A percentile compares a stretch with the other conserved stretches of the same genome.
Evolutionary conservation across 208 protist genomes (phyloP).

Genomic region (Strigomonas culicis): DNA sequence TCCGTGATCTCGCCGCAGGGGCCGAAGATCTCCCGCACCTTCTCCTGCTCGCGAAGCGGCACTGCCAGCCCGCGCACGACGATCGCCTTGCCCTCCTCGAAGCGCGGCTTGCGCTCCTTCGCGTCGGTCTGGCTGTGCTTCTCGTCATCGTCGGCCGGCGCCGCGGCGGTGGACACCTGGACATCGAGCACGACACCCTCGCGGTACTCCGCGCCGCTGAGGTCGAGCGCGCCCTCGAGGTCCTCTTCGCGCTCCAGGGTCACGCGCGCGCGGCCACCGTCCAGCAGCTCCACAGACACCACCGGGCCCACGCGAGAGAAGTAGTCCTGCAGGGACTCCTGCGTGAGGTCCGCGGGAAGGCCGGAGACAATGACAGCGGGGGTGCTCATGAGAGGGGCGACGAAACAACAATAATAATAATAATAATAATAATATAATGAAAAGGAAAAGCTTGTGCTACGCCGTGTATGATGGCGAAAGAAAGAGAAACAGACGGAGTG

Average conservation of each 20-base stretch:
- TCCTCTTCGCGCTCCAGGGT: slow-evolving; percentile 33
- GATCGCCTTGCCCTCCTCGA: not conserved
- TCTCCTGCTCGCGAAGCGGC: slow-evolving; percentile 17
- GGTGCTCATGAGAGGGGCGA: not conserved
- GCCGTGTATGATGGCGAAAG: not conserved
- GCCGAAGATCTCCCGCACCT: slow-evolving; percentile 31
- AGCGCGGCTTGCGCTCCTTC: not conserved
- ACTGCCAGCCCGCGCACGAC: slow-evolving; percentile 31
- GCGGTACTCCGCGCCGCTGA: slow-evolving; percentile 29
- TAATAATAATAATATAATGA: not conserved
- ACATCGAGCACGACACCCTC: slow-evolving; percentile 27
- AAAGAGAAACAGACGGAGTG: no score
- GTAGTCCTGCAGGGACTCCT: slow-evolving; percentile 61
- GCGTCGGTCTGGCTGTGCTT: not conserved
- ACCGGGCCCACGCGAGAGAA: slow-evolving; percentile 63
- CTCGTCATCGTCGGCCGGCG: slow-evolving; percentile 1
- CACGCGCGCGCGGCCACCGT: slow-evolving; percentile 18
- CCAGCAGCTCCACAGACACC: slow-evolving; percentile 30
- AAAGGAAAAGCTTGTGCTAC: not conserved
- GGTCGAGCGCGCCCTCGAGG: slow-evolving; percentile 29
- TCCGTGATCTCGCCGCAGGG: slow-evolving; percentile 33
- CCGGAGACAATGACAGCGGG: slow-evolving; percentile 36
- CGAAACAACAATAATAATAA: no score
- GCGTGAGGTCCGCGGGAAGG: slow-evolving; percentile 34
- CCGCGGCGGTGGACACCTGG: slow-evolving; percentile 2